Percentiles rank a stretch among this genome's conserved stretches.
These are phyloP conservation scores for Plectosphaerella plurivora DNA, from an alignment of 2,329 filamentous ascomycete species.

Conservation along the genomic window DNA sequence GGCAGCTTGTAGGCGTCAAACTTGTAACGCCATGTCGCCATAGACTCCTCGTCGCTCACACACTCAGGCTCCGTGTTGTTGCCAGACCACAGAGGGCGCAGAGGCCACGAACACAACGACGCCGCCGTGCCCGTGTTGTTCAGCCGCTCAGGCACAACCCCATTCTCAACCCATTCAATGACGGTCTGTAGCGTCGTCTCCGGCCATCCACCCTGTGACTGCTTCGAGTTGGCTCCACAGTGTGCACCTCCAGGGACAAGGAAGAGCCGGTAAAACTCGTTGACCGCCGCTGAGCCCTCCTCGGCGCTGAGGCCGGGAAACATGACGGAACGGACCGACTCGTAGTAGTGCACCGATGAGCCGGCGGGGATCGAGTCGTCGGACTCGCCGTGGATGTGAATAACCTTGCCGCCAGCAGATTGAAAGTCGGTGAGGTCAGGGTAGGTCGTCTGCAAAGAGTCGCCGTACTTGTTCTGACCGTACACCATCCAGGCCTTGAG, in stretches of 20 bases:
- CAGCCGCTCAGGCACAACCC: conserved; percentile 35
- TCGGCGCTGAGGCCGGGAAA: conserved; percentile 32
- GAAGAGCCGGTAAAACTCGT: conserved; percentile 24
- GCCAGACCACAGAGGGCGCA: conserved; percentile 32
- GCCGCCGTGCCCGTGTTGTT: conserved; percentile 29
- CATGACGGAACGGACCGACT: conserved; percentile 46
- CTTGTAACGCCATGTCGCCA: conserved; percentile 6
- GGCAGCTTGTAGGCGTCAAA: conserved; percentile 10
- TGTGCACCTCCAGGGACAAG: conserved; percentile 46
- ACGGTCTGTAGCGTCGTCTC: conserved; percentile 39
- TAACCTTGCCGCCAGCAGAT: conserved; percentile 45
- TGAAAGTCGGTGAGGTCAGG: conserved; percentile 49
- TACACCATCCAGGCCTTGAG: conserved; percentile 45
- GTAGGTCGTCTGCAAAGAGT: conserved; percentile 49
- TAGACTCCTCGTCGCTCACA: conserved; percentile 5
- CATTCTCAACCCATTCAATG: conserved; percentile 50
- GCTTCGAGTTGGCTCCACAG: conserved; percentile 39
- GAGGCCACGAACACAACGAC: conserved; percentile 36
- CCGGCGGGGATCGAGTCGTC: conserved; percentile 48
- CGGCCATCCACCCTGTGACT: conserved; percentile 35
- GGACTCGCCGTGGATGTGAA: conserved; percentile 56
- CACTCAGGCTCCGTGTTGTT: conserved; percentile 1
- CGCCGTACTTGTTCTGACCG: conserved; percentile 41
- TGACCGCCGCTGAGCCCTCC: conserved; percentile 2
- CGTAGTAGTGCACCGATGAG: conserved; percentile 50